Base-by-base conservation (phyloP, 495 filamentous ascomycete species). In the Jackrogersella multiformis region DNA sequence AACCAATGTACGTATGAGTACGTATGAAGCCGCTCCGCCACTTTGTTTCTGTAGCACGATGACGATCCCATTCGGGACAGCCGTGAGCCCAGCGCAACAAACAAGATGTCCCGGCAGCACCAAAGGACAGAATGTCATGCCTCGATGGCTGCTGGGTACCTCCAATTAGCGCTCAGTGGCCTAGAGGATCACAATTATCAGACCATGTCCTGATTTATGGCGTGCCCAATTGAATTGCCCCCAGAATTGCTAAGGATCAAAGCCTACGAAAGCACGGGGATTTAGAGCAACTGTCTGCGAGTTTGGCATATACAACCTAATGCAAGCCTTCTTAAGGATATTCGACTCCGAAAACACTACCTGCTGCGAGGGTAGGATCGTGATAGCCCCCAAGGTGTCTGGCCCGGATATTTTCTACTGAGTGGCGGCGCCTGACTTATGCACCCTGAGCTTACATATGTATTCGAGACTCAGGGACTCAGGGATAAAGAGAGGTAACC, bases 141-240 rank as follows among this genome's bases (percentile, higher is more conserved):
- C 23, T 26, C 30, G 34, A 56, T 16, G 54, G 48, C 15, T 53
- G 5, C 46, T 3, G 10, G 32, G 23, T 10, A 15, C 38, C 55
- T 55, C 60, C 66, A 69, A 64, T 56, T 28, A 55, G 41, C 42
- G 51, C 45, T 52, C 39, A 35, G 16, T 38, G 13, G 42, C 20
- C 16, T 48, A 48, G 42, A 61, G 60, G 60, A 61, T 64, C 48
- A 41, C 20, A 28, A 44, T 49, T 46, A 64, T 69, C 66, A 69
- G 66, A 16, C 41, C 66, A 69, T 60, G 26, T 42, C 15, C 35
- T 39, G 9, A 23, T 38, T 15, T 52, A 45, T 20, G 57, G 8
- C 32, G 56, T 36, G 36, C 34, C 36, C n/a, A 44, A 15, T 32
- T 21, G 16, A 38, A 24, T 24, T 20, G 26, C 32, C 45, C 45